A percentile compares a stretch with the other conserved stretches of the same genome.
Conservation (phyloP, 208 protist genomes). For the Balamuthia mandrillaris region DNA sequence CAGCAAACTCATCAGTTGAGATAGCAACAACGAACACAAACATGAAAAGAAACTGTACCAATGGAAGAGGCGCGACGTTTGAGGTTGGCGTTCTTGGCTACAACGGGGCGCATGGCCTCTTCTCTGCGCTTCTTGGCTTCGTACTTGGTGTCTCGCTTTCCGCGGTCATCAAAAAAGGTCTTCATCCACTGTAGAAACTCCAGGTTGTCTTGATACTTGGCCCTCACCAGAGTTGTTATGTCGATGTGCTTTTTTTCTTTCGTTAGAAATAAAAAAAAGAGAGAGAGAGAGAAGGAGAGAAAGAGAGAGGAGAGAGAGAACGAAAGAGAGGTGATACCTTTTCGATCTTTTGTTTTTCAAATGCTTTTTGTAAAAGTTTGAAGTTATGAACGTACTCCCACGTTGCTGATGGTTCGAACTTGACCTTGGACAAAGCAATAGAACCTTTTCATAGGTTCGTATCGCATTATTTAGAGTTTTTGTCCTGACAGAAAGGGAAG, state of each 20-base stretch:
- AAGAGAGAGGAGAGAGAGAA: too few relatives aligned
- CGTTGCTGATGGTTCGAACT: constrained; percentile 86
- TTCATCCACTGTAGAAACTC: constrained; percentile 96
- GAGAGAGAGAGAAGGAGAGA: not conserved
- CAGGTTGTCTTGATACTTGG: constrained; percentile 94
- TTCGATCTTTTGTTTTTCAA: constrained; percentile 82
- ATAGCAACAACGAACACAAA: too few relatives aligned
- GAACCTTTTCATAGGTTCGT: not conserved
- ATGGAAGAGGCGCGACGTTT: too few relatives aligned
- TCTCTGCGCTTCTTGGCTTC: too few relatives aligned
- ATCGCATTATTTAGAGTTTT: not conserved
- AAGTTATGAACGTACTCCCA: constrained; percentile 93
- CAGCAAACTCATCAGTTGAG: too few relatives aligned
- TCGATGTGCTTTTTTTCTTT: constrained; percentile 72
- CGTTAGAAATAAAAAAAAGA: too few relatives aligned
- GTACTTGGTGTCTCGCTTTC: too few relatives aligned
- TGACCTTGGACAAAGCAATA: constrained; percentile 79
- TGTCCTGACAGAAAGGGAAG: not conserved
- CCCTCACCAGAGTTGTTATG: constrained; percentile 84
- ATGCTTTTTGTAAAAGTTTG: constrained; percentile 88
- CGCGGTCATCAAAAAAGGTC: constrained; percentile 56
- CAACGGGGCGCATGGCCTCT: too few relatives aligned
- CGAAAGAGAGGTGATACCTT: too few relatives aligned
- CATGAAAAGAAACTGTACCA: too few relatives aligned
- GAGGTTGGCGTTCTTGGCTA: too few relatives aligned